These are phyloP conservation scores for Entomortierella chlamydospora DNA, from an alignment of 192 early-diverging fungal genomes.

Conservation along the genomic window DNA sequence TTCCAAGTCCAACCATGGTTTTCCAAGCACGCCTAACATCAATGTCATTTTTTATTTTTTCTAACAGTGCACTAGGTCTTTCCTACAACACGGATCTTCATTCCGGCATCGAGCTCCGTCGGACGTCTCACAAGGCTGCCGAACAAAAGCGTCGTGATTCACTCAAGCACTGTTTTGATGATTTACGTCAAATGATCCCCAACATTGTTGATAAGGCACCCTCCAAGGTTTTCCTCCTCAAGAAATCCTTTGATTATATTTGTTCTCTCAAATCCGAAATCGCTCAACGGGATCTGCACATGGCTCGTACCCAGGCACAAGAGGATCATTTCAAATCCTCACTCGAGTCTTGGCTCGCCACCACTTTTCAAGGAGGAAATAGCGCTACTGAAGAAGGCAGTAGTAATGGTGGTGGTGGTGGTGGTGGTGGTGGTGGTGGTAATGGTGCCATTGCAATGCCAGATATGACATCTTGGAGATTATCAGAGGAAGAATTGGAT, in stretches of 20 bases:
- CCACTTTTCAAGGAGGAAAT: not conserved
- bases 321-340: constrained; percentile 31
- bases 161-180: constrained; percentile 91
- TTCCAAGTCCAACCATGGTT: too few relatives aligned
- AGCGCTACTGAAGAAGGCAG: too few relatives aligned
- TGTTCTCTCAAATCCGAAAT: constrained; percentile 59
- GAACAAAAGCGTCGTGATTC: constrained; percentile 97
- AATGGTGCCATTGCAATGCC: not conserved
- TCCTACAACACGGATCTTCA: constrained; percentile 80
- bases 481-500: constrained; percentile 42
- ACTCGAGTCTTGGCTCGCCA: constrained; percentile 28
- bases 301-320: constrained; percentile 40
- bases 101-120: constrained; percentile 81
- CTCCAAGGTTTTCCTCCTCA: constrained; percentile 86
- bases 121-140: constrained; percentile 93
- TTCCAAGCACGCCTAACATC: too few relatives aligned
- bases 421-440: not conserved
- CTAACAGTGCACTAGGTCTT: constrained; percentile 77
- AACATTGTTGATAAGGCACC: constrained; percentile 83
- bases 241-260: constrained; percentile 74
- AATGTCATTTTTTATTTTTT: too few relatives aligned
- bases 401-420: not conserved
- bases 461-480: constrained; percentile 36
- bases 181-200: constrained; percentile 76
- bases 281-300: constrained; percentile 48